Conservation (phyloP, 2,329 filamentous ascomycete species). For the Fusarium siculi region DNA sequence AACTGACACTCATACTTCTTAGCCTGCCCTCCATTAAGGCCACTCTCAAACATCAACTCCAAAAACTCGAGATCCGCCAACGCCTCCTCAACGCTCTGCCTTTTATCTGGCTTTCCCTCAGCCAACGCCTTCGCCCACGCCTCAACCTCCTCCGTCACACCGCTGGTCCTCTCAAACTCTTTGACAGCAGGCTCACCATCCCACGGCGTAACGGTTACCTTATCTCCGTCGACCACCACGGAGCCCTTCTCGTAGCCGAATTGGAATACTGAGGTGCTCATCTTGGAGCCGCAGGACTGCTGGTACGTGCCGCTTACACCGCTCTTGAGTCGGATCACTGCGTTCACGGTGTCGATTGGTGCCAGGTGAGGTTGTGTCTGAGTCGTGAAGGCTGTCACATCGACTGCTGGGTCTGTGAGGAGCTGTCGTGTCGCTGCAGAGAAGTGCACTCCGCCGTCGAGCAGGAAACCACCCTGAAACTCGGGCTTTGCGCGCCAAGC, state of each 20-base stretch:
- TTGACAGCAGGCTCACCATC: conserved; percentile 50
- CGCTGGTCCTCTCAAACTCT: conserved; percentile 61
- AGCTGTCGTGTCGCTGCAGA: conserved; percentile 71
- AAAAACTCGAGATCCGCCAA: conserved; percentile 70
- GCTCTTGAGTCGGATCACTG: conserved; percentile 63
- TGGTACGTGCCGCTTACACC: conserved; percentile 67
- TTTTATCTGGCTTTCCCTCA: conserved; percentile 58
- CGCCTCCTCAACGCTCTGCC: conserved; percentile 67
- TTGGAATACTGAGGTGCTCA: conserved; percentile 64
- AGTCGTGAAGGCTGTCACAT: conserved; percentile 64
- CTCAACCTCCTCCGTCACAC: conserved; percentile 69
- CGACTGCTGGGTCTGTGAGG: conserved; percentile 57
- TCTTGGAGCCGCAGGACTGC: conserved; percentile 66
- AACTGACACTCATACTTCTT: conserved; percentile 55
- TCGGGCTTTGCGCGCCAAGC: conserved; percentile 74
- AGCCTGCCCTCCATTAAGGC: conserved; percentile 54
- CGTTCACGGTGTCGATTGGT: conserved; percentile 74
- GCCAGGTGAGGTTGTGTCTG: conserved; percentile 67
- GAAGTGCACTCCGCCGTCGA: conserved; percentile 81
- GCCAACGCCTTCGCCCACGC: conserved; percentile 68
- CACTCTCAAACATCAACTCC: conserved; percentile 62
- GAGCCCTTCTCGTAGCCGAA: conserved; percentile 68
- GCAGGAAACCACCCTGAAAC: conserved; percentile 80
- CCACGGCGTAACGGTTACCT: conserved; percentile 52
- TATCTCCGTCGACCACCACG: conserved; percentile 60